Base-by-base conservation (phyloP, 2,329 filamentous ascomycete genomes). In the Penicillium hesseltinei region DNA sequence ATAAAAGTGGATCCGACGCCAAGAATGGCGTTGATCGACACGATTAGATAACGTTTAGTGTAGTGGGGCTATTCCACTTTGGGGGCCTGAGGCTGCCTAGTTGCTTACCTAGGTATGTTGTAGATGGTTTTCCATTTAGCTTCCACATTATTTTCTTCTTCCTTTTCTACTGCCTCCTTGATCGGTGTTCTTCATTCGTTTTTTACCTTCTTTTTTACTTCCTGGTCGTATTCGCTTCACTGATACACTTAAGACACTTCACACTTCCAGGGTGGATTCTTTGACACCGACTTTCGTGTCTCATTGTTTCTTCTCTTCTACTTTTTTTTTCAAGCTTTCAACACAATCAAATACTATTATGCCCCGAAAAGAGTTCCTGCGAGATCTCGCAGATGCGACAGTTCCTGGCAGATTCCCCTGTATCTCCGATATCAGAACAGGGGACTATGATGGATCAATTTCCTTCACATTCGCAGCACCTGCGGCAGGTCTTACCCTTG, bases 381-480 rank as follows among this genome's bases (percentile, higher is more conserved):
- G 78, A 50, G 88, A 92, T 69, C 75, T 80, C 67, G 76, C 70
- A 29, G 73, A 75, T 43, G 78, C 74, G 8, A 75, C 72, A 7
- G 59, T 67, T 15, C 66, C 69, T 40, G 67, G 73, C 21, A 66
- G 66, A 3, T 76, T 84, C 46, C 61, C 75, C 1, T 75, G 80
- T 48, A 77, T 94, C 47, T 75, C 75, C 47, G 69, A 79, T 35
- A 75, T 96, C 25, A 75, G 76, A 35, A 76, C 78, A 36, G 88
- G 88, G 17, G 84, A 87, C 5, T 87, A 89, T 33, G 88, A 93
- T 71, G 90, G 89, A 50, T 85, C 89, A 56, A 79, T 95, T 56
- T 81, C 81, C 15, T 88, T 93, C 70, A 78, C 73, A 5, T 89
- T 81, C 42, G 73, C 75, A 35, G 54, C 67, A 23, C 66, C 69